Conservation (phyloP, 1,284 basidiomycete genomes). For the Marasmius sp. region DNA sequence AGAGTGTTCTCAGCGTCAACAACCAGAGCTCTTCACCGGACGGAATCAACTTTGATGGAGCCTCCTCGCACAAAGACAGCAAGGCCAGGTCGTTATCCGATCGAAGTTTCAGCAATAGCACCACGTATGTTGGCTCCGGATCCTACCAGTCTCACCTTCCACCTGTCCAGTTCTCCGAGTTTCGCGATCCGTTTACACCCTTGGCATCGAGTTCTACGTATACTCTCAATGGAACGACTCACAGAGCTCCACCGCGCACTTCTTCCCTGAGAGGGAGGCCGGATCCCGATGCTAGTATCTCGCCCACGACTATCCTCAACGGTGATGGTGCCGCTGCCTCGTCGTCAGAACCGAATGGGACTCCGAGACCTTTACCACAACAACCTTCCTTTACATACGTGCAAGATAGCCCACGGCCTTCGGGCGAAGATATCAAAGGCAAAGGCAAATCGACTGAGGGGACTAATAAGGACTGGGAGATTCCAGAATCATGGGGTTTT, state of each 20-base stretch:
- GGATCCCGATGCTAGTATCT: constrained; percentile 10
- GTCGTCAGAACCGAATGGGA: not conserved
- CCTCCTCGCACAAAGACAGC: not conserved
- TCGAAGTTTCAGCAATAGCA: not conserved
- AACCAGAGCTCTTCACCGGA: not conserved
- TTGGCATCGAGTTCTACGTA: not conserved
- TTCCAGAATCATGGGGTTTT: constrained; percentile 35
- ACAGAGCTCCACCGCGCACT: not conserved
- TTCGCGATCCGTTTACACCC: constrained; percentile 3
- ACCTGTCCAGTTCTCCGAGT: not conserved
- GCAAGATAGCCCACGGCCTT: not conserved
- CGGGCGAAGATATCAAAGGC: not conserved
- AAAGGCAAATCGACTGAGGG: not conserved
- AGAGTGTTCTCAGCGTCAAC: not conserved
- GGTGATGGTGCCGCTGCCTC: not conserved
- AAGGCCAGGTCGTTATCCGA: constrained; percentile 4
- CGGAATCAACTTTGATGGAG: not conserved
- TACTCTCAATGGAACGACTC: not conserved
- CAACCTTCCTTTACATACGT: not conserved
- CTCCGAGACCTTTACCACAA: not conserved
- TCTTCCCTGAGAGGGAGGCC: not conserved
- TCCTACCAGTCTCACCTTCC: not conserved
- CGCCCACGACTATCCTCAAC: constrained; percentile 12
- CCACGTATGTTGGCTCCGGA: not conserved
- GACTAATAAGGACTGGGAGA: constrained; percentile 15